These are phyloP conservation scores for Pharus latifolius DNA, from an alignment of 176 grass and related monocot species.

Conservation along the genomic window DNA sequence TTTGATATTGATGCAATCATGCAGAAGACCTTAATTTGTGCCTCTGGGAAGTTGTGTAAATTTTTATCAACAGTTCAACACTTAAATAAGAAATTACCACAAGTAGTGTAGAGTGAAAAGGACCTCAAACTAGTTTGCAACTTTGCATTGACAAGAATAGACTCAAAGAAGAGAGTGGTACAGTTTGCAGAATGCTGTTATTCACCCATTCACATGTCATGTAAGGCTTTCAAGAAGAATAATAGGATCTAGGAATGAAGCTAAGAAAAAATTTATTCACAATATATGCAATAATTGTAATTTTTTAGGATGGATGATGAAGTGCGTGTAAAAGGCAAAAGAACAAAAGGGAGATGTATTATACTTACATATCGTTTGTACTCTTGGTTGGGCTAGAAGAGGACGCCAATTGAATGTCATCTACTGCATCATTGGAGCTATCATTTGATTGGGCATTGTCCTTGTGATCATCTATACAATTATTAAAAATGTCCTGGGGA, in stretches of 20 bases:
- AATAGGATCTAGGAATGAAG: neutral
- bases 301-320: neutral
- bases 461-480: slow-evolving; percentile 10
- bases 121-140: neutral
- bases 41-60: neutral
- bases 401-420: slow-evolving; percentile 20
- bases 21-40: neutral
- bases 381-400: slow-evolving; percentile 39
- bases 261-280: neutral
- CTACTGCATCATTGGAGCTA: neutral
- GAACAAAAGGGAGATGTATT: neutral
- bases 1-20: neutral
- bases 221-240: neutral
- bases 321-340: neutral
- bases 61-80: neutral
- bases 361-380: slow-evolving; percentile 47
- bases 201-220: neutral
- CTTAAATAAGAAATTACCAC: neutral
- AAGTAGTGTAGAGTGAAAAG: neutral
- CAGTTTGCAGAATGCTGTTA: neutral
- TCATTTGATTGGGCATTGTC: slow-evolving; percentile 26
- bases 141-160: neutral
- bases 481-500: slow-evolving; percentile 19
- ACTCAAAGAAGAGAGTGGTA: no score
- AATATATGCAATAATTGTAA: slow-evolving; percentile 7